Base-by-base conservation (phyloP, 2,329 filamentous ascomycete genomes). In the Lecanicillium sp. region DNA sequence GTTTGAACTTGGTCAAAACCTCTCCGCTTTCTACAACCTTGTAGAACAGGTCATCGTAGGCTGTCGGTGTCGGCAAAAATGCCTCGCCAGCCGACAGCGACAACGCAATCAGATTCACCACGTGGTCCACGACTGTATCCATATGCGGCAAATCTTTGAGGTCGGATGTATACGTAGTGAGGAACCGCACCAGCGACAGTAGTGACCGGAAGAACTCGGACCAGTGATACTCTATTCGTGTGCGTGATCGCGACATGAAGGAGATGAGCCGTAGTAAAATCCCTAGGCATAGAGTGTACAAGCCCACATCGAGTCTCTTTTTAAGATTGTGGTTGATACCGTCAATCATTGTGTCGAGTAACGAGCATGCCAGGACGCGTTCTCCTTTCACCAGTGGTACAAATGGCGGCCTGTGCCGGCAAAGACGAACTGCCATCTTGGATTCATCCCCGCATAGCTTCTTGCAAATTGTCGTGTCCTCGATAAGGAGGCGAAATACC, bases 1-100 rank as follows among this genome's bases (percentile, higher is more conserved):
- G 79, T 29, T 87, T 79, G 64, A 97, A 95, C 54, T 86, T 87
- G 22, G 73, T 66, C 17, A 97, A 72, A 11, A 87, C 74, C 35
- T 94, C 87, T 10, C 89, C 87, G 2, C 83, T 85, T 61, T 98
- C 92, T 18, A 97, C 88, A 2, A 97, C 76, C 64, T 98, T 98
- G 75, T 98, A 98, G 65, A 98, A 97, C 0, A 98, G 71, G 54
- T 98, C 92, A 52, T 98, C 92, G 60, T 97, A 97, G 2, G 87
- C 81, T 14, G 84, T 77, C 1, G 88, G 81, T 20, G 85, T 86
- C 0, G 90, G 92, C 7, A 98, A 72, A 61, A 98, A 97, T 3
- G 84, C 81, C 58, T 97, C 92, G 6, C 92, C 92, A 3, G 80
- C 78, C 2, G 86, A 92, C 7, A 98, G 71, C 3, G 87, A 85